Percentiles rank a stretch among this genome's conserved stretches.
Conservation (phyloP, 768 basidiomycete species). For the Sutorius australiensis region DNA sequence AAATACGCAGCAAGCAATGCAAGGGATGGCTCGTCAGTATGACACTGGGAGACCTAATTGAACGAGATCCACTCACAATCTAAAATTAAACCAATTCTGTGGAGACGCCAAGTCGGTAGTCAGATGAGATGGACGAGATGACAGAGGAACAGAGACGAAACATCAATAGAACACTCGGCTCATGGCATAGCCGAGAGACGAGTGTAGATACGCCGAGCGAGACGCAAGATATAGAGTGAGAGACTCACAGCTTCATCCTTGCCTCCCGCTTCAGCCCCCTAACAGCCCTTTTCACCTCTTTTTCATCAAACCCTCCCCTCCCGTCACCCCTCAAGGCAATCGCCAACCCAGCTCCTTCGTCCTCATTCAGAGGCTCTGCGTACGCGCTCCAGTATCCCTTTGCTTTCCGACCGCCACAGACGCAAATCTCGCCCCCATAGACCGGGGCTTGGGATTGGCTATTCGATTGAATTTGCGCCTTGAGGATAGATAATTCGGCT, state of each 20-base stretch:
- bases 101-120: not conserved
- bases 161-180: not conserved
- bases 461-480: conserved; percentile 37
- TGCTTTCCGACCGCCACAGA: conserved; percentile 59
- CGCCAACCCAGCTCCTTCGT: conserved; percentile 42
- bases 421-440: conserved; percentile 33
- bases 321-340: conserved; percentile 46
- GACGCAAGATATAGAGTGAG: not conserved
- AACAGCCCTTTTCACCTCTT: conserved; percentile 61
- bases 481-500: conserved; percentile 70
- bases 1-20: not conserved
- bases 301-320: conserved; percentile 62
- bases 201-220: not conserved
- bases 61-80: conserved; percentile 19
- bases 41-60: not conserved
- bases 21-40: conserved; percentile 6
- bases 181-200: not conserved
- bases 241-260: conserved; percentile 67
- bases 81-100: conserved; percentile 29
- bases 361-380: conserved; percentile 44
- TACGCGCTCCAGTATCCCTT: conserved; percentile 76
- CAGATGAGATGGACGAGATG: conserved; percentile 1
- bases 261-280: conserved; percentile 62
- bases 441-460: conserved; percentile 6
- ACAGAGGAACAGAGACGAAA: not conserved